Percentiles rank a stretch among this genome's conserved stretches.
Conservation (phyloP, 164 flowering plant genomes). For the Brasenia schreberi region DNA sequence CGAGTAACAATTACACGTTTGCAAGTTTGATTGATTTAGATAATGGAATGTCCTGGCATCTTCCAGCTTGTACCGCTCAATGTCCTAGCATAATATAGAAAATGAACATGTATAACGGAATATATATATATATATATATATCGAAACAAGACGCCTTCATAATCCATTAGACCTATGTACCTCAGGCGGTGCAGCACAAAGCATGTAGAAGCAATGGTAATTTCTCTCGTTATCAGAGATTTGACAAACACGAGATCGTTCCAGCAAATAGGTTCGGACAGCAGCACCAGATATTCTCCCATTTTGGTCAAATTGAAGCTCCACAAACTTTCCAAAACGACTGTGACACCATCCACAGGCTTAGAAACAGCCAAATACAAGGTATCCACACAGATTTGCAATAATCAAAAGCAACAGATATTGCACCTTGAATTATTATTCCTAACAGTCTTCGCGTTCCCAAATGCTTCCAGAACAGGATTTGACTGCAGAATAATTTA, state of each 20-base stretch:
- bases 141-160: neutral
- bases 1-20: slow-evolving; percentile 84
- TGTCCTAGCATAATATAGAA: slow-evolving; percentile 30
- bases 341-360: slow-evolving; percentile 19
- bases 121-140: neutral
- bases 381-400: neutral
- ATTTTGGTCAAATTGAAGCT: slow-evolving; percentile 78
- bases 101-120: neutral
- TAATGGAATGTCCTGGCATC: slow-evolving; percentile 67
- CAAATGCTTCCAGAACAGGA: slow-evolving; percentile 99
- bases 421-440: slow-evolving; percentile 93
- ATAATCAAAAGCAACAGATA: neutral
- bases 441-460: slow-evolving; percentile 97
- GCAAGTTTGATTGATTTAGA: slow-evolving; percentile 80
- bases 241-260: slow-evolving; percentile 98
- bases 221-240: slow-evolving; percentile 97
- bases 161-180: slow-evolving; percentile 23
- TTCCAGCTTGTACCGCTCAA: slow-evolving; percentile 57
- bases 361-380: neutral
- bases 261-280: slow-evolving; percentile 88
- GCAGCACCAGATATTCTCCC: slow-evolving; percentile 99
- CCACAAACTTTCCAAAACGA: slow-evolving; percentile 99
- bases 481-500: slow-evolving; percentile 59
- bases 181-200: slow-evolving; percentile 96
- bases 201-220: slow-evolving; percentile 99